These are phyloP conservation scores for Trichoderma erinaceum DNA, from an alignment of 495 filamentous ascomycete genomes.

Conservation along the genomic window DNA sequence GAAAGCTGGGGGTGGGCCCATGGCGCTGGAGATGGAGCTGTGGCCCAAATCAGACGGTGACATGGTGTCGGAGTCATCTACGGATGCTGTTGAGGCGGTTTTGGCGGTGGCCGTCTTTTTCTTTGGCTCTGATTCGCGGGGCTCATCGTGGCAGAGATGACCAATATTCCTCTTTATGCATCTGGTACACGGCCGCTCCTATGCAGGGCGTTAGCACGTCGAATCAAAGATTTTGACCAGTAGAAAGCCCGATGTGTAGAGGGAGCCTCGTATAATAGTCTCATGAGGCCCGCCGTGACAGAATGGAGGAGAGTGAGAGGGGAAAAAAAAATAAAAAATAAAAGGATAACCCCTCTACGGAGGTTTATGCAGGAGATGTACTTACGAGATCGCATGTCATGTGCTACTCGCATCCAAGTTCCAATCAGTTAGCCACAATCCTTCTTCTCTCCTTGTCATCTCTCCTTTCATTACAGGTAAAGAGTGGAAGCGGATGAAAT, in stretches of 20 bases:
- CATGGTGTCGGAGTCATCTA: constrained; percentile 8
- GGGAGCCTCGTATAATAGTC: background rate
- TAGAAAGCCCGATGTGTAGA: constrained; percentile 8
- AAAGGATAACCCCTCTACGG: constrained; percentile 17
- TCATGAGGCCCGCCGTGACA: background rate
- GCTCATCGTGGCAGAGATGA: constrained; percentile 97
- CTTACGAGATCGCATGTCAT: constrained; percentile 99
- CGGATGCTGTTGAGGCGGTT: constrained; percentile 38
- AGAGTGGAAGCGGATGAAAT: constrained; percentile 17
- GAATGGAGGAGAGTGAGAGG: too few relatives aligned
- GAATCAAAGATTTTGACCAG: constrained; percentile 8
- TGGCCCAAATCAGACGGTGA: constrained; percentile 36
- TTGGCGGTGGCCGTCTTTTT: constrained; percentile 44
- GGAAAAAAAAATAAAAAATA: background rate
- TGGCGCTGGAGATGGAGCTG: constrained; percentile 34
- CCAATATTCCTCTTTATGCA: constrained; percentile 99
- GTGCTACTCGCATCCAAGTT: constrained; percentile 56
- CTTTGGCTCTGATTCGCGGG: constrained; percentile 65
- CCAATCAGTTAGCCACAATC: constrained; percentile 26
- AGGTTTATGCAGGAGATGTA: constrained; percentile 27
- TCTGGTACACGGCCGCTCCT: constrained; percentile 94
- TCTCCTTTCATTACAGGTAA: background rate
- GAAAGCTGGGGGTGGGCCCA: constrained; percentile 38
- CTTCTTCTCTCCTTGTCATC: background rate
- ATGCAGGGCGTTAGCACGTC: constrained; percentile 22